Evolutionary conservation across 2,329 filamentous ascomycete genomes (phyloP).

Genomic region (Rachicladosporium sp.): DNA sequence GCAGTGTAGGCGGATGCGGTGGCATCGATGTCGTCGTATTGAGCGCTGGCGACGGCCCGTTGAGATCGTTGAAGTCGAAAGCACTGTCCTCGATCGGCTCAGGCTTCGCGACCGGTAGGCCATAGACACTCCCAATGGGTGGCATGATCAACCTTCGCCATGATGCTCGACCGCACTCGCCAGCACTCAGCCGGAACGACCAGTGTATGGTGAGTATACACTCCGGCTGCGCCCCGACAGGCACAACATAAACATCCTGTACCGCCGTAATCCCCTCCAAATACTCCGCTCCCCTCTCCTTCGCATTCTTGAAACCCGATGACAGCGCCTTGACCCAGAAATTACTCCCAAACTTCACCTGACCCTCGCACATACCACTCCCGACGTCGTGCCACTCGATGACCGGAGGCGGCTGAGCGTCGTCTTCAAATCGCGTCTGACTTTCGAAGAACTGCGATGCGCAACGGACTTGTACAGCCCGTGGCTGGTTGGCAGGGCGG

Average conservation of each 20-base stretch:
- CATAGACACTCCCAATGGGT: constrained; percentile 1
- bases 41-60: constrained; percentile 1
- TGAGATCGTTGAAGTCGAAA: constrained; percentile 10
- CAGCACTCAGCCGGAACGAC: constrained; percentile 16
- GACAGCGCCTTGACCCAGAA: constrained; percentile 32
- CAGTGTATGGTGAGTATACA: constrained; percentile 19
- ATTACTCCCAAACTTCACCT: constrained; percentile 28
- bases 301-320: constrained; percentile 8
- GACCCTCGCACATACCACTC: constrained; percentile 14
- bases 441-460: constrained; percentile 17
- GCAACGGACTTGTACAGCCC: constrained; percentile 12
- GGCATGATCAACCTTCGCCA: constrained; percentile 17
- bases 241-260: constrained; percentile 30
- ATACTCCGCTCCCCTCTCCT: constrained; percentile 18
- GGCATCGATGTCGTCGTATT: constrained; percentile 5
- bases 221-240: constrained; percentile 14
- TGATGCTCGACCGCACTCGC: constrained; percentile 13
- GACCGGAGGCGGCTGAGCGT: constrained; percentile 1
- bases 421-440: constrained; percentile 12
- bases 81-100: constrained; percentile 9
- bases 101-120: not conserved
- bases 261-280: constrained; percentile 28
- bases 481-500: constrained; percentile 7
- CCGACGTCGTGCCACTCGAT: not conserved
- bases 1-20: constrained; percentile 9